Evolutionary conservation across 805 yeast genomes (phyloP).

Genomic region (Zygoascus tannicola): DNA sequence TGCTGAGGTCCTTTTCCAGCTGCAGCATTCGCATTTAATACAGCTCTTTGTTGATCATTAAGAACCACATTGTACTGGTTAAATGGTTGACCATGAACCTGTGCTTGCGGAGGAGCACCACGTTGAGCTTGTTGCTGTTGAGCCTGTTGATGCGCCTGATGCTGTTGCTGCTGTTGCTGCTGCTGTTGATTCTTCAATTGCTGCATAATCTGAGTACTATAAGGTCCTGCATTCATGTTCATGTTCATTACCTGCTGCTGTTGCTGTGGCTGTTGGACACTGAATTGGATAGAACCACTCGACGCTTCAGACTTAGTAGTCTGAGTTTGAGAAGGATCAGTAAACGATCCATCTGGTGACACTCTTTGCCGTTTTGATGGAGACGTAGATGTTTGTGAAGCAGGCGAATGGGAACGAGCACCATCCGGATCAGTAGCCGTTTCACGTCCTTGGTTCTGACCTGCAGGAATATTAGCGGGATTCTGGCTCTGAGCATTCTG

Average conservation of each 20-base stretch:
- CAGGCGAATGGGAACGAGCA: constrained; percentile 22
- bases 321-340: constrained; percentile 13
- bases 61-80: constrained; percentile 13
- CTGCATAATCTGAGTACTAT: constrained; percentile 23
- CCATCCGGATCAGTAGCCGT: constrained; percentile 11
- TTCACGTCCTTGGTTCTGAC: constrained; percentile 6
- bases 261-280: constrained; percentile 17
- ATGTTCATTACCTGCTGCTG: constrained; percentile 22
- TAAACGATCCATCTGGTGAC: constrained; percentile 26
- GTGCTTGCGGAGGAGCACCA: constrained; percentile 16
- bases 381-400: constrained; percentile 20
- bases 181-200: constrained; percentile 19
- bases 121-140: constrained; percentile 13
- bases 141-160: constrained; percentile 14
- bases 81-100: constrained; percentile 1
- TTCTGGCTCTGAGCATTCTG: constrained; percentile 8
- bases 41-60: constrained; percentile 20
- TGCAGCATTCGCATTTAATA: constrained; percentile 17
- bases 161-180: constrained; percentile 16
- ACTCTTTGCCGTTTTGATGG: constrained; percentile 30
- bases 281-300: constrained; percentile 13
- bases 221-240: constrained; percentile 15
- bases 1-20: constrained; percentile 12
- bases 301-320: constrained; percentile 11
- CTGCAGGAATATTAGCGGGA: constrained; percentile 10